Base-by-base conservation (phyloP, 345 rosid species). In the Murraya paniculata region DNA sequence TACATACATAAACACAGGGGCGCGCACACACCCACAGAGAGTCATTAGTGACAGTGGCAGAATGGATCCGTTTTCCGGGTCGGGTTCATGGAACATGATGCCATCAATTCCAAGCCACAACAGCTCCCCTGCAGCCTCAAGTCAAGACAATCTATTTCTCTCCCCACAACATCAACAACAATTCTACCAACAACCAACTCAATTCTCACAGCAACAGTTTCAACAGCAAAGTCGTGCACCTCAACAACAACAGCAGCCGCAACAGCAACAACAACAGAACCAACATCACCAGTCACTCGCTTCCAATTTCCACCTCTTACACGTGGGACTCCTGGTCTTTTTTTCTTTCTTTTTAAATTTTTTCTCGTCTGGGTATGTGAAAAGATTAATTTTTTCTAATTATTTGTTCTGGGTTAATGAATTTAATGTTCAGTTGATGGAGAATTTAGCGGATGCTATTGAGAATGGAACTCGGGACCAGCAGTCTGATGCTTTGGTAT, bases 201-300 rank as follows among this genome's bases (percentile, higher is more conserved):
- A 74, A 41, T 45, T 38, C 3, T 79, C 71, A 27, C 85, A 66
- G 22, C 85, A 68, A n/a, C 73, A 67, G 68, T 48, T 64, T 58
- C 86, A 76, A 8, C 88, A 80, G 16, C 89, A 82, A 50, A 57
- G 36, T 50, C 85, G 75, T 41, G 73, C 77, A 5, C 79, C 74
- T 48, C 89, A 82, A 36, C 90, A 84, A 56, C 85, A 73, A 61
- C 82, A 71, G 7, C 69, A 31, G n/a, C 69, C 36, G 9, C 89
- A 82, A 39, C 85, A 80, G 5, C 87, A 73, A 9, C 84, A 79
- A 39, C 85, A 76, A 24, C 94, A 89, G 81, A 83, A 75, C 16
- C 92, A 86, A 8, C 95, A 87, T 10, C 98, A 93, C 77, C 97
- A 93, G 79, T 93, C 98, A 4, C 91, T 95, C 28, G 97, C 98